phyloP scores from a whole-genome alignment of 106 monocot genomes.

The Phalaenopsis aphrodite region DNA sequence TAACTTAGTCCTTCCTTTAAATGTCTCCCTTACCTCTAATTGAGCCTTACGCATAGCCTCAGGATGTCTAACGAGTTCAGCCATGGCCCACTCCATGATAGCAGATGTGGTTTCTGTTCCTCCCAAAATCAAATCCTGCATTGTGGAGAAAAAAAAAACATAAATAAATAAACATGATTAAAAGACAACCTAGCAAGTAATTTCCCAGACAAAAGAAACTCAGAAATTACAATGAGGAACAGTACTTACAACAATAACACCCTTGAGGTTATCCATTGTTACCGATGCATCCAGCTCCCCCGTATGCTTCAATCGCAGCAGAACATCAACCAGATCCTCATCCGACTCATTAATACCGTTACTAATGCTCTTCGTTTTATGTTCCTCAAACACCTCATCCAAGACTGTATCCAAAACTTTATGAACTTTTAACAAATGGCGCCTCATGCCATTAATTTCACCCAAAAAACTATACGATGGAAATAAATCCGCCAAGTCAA shows the following conservation, averaged over 20 bases:
- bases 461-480: background rate
- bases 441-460: background rate
- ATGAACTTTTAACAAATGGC: background rate
- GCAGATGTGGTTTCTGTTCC: slow-evolving; percentile 14
- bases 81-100: slow-evolving; percentile 15
- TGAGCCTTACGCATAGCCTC: slow-evolving; percentile 15
- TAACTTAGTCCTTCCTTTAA: background rate
- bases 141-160: background rate
- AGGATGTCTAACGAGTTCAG: slow-evolving; percentile 17
- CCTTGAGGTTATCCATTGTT: slow-evolving; percentile 3
- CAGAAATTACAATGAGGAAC: no score
- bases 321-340: slow-evolving; percentile 12
- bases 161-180: no score
- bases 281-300: slow-evolving; percentile 4
- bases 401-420: background rate
- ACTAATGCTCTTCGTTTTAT: background rate
- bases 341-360: background rate
- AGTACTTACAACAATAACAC: slow-evolving; percentile 8
- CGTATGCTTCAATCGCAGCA: background rate
- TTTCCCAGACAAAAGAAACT: no score
- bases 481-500: background rate
- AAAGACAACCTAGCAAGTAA: no score
- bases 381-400: slow-evolving; percentile 11
- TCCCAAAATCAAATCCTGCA: slow-evolving; percentile 13
- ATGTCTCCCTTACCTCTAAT: slow-evolving; percentile 4